Percentiles rank a stretch among this genome's conserved stretches.
Conservation (phyloP, 352 stramenopile genomes). For the Phytophthora pinifolia region DNA sequence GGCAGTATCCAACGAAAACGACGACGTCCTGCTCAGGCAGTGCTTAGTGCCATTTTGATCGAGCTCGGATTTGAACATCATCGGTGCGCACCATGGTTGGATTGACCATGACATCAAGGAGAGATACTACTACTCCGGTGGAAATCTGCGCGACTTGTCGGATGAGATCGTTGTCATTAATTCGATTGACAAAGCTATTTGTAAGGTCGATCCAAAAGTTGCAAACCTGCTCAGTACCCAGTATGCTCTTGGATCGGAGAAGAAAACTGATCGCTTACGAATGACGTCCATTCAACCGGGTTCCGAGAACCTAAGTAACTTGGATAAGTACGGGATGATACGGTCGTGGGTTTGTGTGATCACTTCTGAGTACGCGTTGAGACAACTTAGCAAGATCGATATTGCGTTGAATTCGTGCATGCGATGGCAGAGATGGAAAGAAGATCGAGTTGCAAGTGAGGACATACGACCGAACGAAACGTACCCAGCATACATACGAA, state of each 20-base stretch:
- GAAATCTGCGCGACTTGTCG: conserved; percentile 25
- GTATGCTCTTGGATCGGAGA: not conserved
- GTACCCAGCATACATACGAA: conserved; percentile 16
- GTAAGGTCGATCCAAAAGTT: not conserved
- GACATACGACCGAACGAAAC: conserved; percentile 14
- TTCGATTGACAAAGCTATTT: conserved; percentile 11
- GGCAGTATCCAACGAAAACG: conserved; percentile 23
- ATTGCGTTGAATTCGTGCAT: conserved; percentile 33
- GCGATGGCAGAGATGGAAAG: conserved; percentile 18
- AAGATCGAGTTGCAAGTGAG: conserved; percentile 22
- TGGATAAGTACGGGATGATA: conserved; percentile 5
- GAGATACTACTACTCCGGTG: conserved; percentile 28
- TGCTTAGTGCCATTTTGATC: conserved; percentile 33
- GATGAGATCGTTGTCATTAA: not conserved
- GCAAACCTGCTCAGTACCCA: conserved; percentile 2
- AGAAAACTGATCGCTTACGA: conserved; percentile 12
- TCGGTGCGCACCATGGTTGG: conserved; percentile 23
- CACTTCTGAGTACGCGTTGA: conserved; percentile 30
- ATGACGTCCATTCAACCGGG: conserved; percentile 1
- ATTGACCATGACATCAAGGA: conserved; percentile 21
- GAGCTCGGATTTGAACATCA: conserved; percentile 21
- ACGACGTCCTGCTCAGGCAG: conserved; percentile 17
- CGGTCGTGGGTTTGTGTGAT: conserved; percentile 17
- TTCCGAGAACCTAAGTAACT: not conserved
- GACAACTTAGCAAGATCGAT: conserved; percentile 20